Evolutionary conservation across 2,329 filamentous ascomycete genomes (phyloP), one percentile per base, ranked within the genome.

Genomic region (Alternaria alternata): DNA sequence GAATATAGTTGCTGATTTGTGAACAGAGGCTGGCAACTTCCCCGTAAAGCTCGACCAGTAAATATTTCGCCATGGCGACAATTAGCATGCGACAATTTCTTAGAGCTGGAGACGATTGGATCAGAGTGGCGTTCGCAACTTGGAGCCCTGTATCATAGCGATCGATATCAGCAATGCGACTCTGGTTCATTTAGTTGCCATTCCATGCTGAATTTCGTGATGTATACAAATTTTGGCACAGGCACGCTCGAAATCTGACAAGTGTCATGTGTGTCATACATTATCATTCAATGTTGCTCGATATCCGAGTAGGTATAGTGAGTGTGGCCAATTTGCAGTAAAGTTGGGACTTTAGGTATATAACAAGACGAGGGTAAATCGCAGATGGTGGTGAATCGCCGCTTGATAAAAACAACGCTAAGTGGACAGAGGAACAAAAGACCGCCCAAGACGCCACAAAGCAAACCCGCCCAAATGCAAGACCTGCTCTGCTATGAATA

Each of bases 41-140:
- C 75, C 75, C 26, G 71, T 72, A 65, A 76, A 71, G 62, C 75
- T 78, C 59, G 70, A 78, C 67, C 73, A 78, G 72, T 78, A 77
- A 63, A 72, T 28, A 61, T 54, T 51, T 64, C 57, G 59, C 65
- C 44, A 51, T 24, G 44, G 44, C 51, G 9, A 59, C 61, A 62
- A 44, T 58, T 48, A 63, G 54, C 46, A 63, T 62, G 54, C 62
- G 59, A 61, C 53, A 54, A 56, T 66, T 66, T 69, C 58, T 56
- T 65, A 63, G 56, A 62, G 59, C 49, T 49, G 62, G 60, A 54
- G 53, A 57, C 42, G 46, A 55, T 46, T 63, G 69, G 52, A 70
- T 68, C 68, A 65, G 62, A 72, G 65, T 61, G 64, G 56, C 66
- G 70, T 63, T 56, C 54, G 65, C 62, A 59, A 44, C 63, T 59